These are phyloP conservation scores for Ceratobasidium papillatum DNA, from an alignment of 1,284 basidiomycete genomes.

Conservation along the genomic window DNA sequence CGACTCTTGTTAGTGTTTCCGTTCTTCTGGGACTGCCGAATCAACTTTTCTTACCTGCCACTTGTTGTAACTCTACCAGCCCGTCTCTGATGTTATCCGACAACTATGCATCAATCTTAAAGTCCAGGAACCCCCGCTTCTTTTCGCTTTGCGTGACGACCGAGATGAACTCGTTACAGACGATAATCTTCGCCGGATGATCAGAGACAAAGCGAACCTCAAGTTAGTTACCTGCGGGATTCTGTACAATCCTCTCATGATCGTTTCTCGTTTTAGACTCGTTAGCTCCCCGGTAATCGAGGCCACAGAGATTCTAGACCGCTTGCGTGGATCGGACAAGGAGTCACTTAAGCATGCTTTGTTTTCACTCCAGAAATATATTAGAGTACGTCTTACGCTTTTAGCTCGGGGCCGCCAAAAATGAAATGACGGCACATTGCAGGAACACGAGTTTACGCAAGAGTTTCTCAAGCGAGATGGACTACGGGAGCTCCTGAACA, in stretches of 20 bases:
- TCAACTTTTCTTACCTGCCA: conserved; percentile 2
- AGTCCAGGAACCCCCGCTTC: conserved; percentile 80
- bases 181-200: conserved; percentile 84
- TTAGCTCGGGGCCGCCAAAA: background rate
- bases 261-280: conserved; percentile 59
- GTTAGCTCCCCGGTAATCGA: conserved; percentile 84
- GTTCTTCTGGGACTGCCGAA: conserved; percentile 7
- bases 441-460: conserved; percentile 89
- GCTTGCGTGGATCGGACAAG: conserved; percentile 70
- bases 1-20: conserved; percentile 59
- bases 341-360: conserved; percentile 72
- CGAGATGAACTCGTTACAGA: conserved; percentile 91
- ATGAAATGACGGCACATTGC: background rate
- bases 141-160: conserved; percentile 89
- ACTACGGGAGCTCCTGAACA: conserved; percentile 74
- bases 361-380: conserved; percentile 85
- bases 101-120: conserved; percentile 83
- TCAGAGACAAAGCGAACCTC: conserved; percentile 78
- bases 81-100: conserved; percentile 79
- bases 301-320: conserved; percentile 80
- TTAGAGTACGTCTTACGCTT: conserved; percentile 61
- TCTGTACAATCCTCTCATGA: background rate
- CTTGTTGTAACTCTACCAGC: conserved; percentile 46
- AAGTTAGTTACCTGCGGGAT: conserved; percentile 64
- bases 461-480: conserved; percentile 87